Conservation (phyloP, 306 rosid genomes). For the Medicago arabica region DNA sequence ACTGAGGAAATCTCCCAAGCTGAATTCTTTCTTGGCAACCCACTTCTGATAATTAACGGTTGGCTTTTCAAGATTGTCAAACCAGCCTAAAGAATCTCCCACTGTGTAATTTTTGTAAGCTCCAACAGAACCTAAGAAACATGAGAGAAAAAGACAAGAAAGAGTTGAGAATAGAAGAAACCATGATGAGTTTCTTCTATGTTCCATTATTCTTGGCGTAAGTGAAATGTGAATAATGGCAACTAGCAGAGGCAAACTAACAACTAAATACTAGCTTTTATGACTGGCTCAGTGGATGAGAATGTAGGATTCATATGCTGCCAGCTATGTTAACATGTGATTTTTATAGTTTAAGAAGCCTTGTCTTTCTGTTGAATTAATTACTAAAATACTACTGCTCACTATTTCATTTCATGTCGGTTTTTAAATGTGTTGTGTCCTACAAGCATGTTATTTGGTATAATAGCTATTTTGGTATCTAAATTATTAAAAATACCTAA, state of each 20-base stretch:
- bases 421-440: slow-evolving; percentile 20
- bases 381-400: slow-evolving; percentile 45
- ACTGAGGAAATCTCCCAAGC: slow-evolving; percentile 94
- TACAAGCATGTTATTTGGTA: background rate
- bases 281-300: slow-evolving; percentile 34
- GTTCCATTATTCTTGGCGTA: slow-evolving; percentile 50
- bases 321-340: slow-evolving; percentile 41
- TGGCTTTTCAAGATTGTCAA: slow-evolving; percentile 63
- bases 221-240: slow-evolving; percentile 31
- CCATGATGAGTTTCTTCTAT: slow-evolving; percentile 12
- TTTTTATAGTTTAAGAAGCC: slow-evolving; percentile 10
- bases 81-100: slow-evolving; percentile 93
- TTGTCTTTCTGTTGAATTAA: slow-evolving; percentile 43
- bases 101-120: slow-evolving; percentile 90
- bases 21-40: slow-evolving; percentile 66
- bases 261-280: slow-evolving; percentile 10
- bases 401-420: background rate
- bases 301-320: slow-evolving; percentile 47
- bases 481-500: no score
- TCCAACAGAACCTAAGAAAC: slow-evolving; percentile 54
- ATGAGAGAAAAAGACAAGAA: slow-evolving; percentile 36
- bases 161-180: slow-evolving; percentile 22
- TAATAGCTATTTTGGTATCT: no score
- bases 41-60: slow-evolving; percentile 73
- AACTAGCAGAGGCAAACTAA: background rate